These are phyloP conservation scores for Triadica sebifera DNA, from an alignment of 345 rosid genomes.

Conservation along the genomic window DNA sequence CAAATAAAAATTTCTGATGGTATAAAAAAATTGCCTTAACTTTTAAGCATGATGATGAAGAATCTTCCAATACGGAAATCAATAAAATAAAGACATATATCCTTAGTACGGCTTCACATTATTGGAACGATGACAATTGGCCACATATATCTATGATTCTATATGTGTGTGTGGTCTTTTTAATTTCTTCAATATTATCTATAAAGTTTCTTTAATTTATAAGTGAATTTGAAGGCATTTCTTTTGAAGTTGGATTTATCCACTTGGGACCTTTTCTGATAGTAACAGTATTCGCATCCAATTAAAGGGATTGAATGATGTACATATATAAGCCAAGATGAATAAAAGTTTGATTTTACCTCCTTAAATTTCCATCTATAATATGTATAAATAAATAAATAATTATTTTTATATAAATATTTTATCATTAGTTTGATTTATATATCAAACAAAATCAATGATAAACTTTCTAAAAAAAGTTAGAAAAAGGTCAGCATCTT, in stretches of 20 bases:
- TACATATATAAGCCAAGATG: not conserved
- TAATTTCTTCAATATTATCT: not conserved
- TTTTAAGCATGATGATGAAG: constrained; percentile 14
- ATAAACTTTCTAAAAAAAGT: no score
- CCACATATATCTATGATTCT: not conserved
- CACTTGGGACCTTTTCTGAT: constrained; percentile 41
- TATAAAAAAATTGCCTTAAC: no score
- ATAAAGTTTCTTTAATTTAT: constrained; percentile 2
- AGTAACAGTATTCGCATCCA: constrained; percentile 27
- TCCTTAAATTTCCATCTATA: no score
- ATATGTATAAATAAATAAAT: no score
- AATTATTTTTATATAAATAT: no score
- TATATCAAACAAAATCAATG: no score
- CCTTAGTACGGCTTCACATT: constrained; percentile 27
- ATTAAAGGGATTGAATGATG: not conserved
- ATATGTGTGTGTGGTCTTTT: no score
- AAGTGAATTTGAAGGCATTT: constrained; percentile 37
- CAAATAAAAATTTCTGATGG: no score
- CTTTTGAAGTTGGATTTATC: constrained; percentile 35
- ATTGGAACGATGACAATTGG: not conserved
- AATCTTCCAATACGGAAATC: constrained; percentile 37
- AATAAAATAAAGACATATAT: not conserved
- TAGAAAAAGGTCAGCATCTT: no score
- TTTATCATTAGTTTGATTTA: no score
- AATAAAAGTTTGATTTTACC: not conserved